Evolutionary conservation across 768 basidiomycete species (phyloP).

Genomic region (Hypsizygus marmoreus): DNA sequence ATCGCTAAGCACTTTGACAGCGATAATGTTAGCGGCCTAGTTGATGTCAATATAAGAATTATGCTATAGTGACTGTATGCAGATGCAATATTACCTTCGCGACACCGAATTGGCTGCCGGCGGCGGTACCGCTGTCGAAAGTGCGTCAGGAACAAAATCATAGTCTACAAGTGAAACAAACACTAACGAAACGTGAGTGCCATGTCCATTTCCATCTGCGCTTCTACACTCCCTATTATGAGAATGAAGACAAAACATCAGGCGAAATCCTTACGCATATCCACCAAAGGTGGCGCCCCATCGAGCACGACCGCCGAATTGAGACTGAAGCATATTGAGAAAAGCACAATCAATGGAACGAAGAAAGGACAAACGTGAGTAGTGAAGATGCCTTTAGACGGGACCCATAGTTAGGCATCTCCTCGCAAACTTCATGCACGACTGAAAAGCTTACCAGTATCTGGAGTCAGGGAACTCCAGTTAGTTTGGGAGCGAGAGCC

Average conservation of each 20-base stretch:
- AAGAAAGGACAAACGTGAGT: slow-evolving; percentile 4
- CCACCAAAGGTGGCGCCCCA: slow-evolving; percentile 40
- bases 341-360: background rate
- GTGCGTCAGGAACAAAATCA: background rate
- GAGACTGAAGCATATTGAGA: slow-evolving; percentile 23
- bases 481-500: background rate
- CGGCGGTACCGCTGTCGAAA: slow-evolving; percentile 31
- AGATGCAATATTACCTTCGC: slow-evolving; percentile 23
- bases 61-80: background rate
- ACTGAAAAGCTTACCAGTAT: slow-evolving; percentile 17
- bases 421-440: background rate
- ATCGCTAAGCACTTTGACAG: slow-evolving; percentile 5
- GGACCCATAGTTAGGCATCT: background rate
- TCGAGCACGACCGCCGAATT: slow-evolving; percentile 43
- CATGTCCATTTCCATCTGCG: slow-evolving; percentile 43
- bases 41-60: slow-evolving; percentile 19
- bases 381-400: slow-evolving; percentile 9
- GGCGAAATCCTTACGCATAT: slow-evolving; percentile 9
- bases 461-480: slow-evolving; percentile 9
- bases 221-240: slow-evolving; percentile 3
- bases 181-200: slow-evolving; percentile 39
- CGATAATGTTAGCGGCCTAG: slow-evolving; percentile 16
- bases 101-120: slow-evolving; percentile 35
- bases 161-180: background rate
- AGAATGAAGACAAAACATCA: background rate